These are phyloP conservation scores for Rhododendron henanense DNA, from an alignment of 148 eudicot species.

Conservation along the genomic window DNA sequence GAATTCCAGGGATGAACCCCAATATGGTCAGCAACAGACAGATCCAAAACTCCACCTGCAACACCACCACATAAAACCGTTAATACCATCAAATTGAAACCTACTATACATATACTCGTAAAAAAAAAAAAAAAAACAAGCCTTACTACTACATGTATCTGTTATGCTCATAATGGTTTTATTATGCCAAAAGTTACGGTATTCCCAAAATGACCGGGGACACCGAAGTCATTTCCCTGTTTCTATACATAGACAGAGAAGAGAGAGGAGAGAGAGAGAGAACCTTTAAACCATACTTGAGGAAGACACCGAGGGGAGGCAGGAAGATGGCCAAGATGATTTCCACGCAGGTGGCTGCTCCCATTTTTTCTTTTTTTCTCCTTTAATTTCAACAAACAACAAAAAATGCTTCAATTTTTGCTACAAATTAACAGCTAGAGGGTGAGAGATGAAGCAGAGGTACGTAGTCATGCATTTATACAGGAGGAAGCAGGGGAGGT, in stretches of 20 bases:
- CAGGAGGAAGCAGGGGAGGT: neutral
- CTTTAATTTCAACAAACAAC: neutral
- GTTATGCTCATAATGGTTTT: too few species aligned
- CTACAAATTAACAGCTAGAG: neutral
- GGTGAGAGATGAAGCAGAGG: neutral
- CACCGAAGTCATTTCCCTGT: too few species aligned
- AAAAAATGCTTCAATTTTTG: neutral
- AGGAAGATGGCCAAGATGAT: constrained; percentile 50
- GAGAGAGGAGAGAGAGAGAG: neutral
- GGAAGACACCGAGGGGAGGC: constrained; percentile 61
- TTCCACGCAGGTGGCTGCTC: constrained; percentile 37
- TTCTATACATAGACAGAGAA: neutral
- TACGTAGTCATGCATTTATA: neutral
- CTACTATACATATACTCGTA: too few species aligned
- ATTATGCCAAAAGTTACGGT: too few species aligned
- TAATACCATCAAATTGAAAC: too few species aligned
- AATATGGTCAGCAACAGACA: too few species aligned
- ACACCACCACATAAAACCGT: too few species aligned
- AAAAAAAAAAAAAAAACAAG: too few species aligned
- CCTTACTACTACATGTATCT: too few species aligned
- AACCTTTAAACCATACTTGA: constrained; percentile 43
- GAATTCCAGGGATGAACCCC: too few species aligned
- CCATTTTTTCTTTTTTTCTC: neutral
- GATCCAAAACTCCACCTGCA: too few species aligned
- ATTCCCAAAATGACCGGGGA: too few species aligned